phyloP scores from a whole-genome alignment of 371 early-diverging fungal species.

The Syncephalis plumigaleata region DNA sequence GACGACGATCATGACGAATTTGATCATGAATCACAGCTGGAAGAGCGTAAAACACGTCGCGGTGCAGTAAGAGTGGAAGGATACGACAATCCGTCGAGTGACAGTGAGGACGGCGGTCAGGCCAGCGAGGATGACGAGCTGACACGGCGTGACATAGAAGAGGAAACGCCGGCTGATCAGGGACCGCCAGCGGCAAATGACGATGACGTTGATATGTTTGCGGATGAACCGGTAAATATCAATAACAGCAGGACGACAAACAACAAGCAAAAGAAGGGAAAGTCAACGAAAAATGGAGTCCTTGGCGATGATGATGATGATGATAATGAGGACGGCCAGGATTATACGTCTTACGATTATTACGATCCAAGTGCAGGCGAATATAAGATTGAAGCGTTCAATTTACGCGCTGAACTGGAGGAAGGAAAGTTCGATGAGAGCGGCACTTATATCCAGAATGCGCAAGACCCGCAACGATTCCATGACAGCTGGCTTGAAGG shows the following conservation, averaged over 20 bases:
- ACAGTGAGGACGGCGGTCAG: conserved; percentile 16
- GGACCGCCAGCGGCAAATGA: not conserved
- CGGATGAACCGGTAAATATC: conserved; percentile 11
- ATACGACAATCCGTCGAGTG: conserved; percentile 28
- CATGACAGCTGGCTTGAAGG: conserved; percentile 84
- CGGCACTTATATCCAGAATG: conserved; percentile 66
- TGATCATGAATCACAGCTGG: conserved; percentile 23
- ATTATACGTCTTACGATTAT: conserved; percentile 14
- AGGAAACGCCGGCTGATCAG: conserved; percentile 8
- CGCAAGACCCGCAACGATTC: conserved; percentile 61
- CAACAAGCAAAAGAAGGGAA: not conserved
- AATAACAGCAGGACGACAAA: conserved; percentile 1
- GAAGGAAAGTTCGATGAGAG: conserved; percentile 70
- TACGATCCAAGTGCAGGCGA: conserved; percentile 7
- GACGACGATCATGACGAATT: conserved; percentile 15
- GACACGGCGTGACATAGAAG: conserved; percentile 5
- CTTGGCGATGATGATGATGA: conserved; percentile 2
- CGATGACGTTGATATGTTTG: conserved; percentile 50
- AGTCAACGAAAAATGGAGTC: conserved; percentile 1
- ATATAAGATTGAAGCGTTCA: conserved; percentile 59
- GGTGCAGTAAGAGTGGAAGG: conserved; percentile 30
- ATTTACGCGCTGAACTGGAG: conserved; percentile 75
- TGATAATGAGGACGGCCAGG: conserved; percentile 15
- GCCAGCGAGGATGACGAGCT: conserved; percentile 2
- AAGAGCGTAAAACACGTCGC: conserved; percentile 23